Percentiles rank a stretch among this genome's conserved stretches.
Conservation (phyloP, 2,329 filamentous ascomycete species). For the Fusarium dimerum region DNA sequence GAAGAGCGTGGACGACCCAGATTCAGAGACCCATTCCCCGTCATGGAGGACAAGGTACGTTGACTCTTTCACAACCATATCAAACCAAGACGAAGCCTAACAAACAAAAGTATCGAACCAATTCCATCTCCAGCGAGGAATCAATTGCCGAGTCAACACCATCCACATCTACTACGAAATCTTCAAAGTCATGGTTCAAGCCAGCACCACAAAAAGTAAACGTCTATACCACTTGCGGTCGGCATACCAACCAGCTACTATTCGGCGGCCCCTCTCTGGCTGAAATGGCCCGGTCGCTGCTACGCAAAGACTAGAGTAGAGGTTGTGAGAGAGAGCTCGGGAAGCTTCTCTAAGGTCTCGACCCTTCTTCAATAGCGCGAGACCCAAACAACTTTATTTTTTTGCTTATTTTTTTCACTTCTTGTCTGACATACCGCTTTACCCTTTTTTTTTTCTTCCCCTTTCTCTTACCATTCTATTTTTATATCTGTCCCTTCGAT, state of each 20-base stretch:
- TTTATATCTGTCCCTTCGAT: too few relatives aligned
- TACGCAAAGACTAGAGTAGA: conserved; percentile 35
- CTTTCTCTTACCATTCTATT: conserved; percentile 1
- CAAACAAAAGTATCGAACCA: conserved; percentile 26
- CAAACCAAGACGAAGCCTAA: conserved; percentile 18
- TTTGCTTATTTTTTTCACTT: conserved; percentile 3
- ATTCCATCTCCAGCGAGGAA: conserved; percentile 33
- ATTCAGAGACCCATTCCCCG: conserved; percentile 24
- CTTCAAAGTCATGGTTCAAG: conserved; percentile 36
- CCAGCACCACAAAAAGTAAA: conserved; percentile 46
- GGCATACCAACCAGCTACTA: conserved; percentile 55
- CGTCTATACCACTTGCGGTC: conserved; percentile 55
- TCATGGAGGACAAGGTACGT: conserved; percentile 29
- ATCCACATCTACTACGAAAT: conserved; percentile 32
- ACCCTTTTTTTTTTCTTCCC: conserved; percentile 7
- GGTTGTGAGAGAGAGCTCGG: neutral
- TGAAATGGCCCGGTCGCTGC: conserved; percentile 44
- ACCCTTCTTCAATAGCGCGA: neutral
- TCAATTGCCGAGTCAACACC: conserved; percentile 24
- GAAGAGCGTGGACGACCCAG: conserved; percentile 21
- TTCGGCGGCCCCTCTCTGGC: conserved; percentile 50
- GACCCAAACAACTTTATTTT: neutral
- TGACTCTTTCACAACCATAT: conserved; percentile 2
- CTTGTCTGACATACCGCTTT: neutral
- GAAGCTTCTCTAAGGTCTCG: neutral